phyloP scores from a whole-genome alignment of 176 grass and related monocot genomes.

The Cenchrus americanus region DNA sequence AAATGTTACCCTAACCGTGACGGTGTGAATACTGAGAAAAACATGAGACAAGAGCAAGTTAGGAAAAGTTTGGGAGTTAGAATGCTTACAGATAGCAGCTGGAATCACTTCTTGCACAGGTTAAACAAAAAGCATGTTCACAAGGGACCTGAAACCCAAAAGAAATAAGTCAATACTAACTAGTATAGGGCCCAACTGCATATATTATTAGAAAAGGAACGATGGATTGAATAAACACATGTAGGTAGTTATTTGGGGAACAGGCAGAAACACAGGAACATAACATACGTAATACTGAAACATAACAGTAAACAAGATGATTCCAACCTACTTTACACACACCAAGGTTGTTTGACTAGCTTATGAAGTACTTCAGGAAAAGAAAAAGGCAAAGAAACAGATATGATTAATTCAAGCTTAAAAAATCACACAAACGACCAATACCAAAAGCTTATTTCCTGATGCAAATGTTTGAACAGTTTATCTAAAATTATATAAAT shows the following conservation, averaged over 20 bases:
- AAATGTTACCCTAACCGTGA: background rate
- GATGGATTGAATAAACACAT: conserved; percentile 18
- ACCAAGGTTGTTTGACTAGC: background rate
- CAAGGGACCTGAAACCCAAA: conserved; percentile 75
- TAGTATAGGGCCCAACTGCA: background rate
- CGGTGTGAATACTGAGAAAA: background rate
- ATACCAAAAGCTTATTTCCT: conserved; percentile 3
- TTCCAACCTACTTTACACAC: conserved; percentile 7
- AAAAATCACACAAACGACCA: background rate
- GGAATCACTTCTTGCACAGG: conserved; percentile 93
- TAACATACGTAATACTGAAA: conserved; percentile 9
- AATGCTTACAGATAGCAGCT: conserved; percentile 94
- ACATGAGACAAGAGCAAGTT: conserved; percentile 7
- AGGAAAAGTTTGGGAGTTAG: conserved; percentile 8
- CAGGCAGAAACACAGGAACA: background rate
- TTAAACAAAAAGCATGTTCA: conserved; percentile 93
- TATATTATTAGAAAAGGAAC: conserved; percentile 16
- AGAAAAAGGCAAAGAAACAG: background rate
- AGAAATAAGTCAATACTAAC: background rate
- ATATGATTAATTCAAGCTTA: conserved; percentile 12
- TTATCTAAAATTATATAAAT: background rate
- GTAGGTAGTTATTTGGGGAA: conserved; percentile 13
- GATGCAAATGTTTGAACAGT: background rate
- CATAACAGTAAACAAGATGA: background rate
- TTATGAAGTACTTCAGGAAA: background rate